Base-by-base conservation (phyloP, 129 eudicot genomes). In the Pseudognaphalium luteoalbum region DNA sequence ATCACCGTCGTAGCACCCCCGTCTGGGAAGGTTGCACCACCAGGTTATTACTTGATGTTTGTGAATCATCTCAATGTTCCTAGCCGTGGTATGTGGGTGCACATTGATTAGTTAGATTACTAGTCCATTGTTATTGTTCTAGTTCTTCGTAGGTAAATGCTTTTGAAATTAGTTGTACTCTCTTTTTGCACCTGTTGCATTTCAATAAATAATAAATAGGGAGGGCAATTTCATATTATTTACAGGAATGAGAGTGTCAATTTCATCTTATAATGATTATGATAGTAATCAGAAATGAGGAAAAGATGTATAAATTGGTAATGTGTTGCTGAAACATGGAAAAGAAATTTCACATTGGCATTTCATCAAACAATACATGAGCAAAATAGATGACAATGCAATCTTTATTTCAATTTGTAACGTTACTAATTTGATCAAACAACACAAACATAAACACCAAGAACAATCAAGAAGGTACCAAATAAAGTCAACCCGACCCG, bases 401-500 rank as follows among this genome's bases (percentile, higher is more conserved):
- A 52, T 7, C 3, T 51, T 71, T 52, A 79, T 78, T 71, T 9
- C 54, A 15, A 30, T 34, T 51, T 35, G 17, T 32, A 34, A 58
- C 20, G 4, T 58, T 22, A 57, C 41, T 16, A n/a, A 67, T 28
- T 5, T 5, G 39, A 78, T 92, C 86, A 92, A 82, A 83, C 29
- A 35, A 87, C 81, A 83, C 93, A 94, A 66, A 91, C 72, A 84
- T 73, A 91, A 54, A 94, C 98, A 61, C 98, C 98, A 47, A 94
- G 47, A 83, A 94, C 86, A 70, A 91, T 94, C 3, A 94, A 80
- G 68, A 83, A 47, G 14, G 97, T 91, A 84, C 97, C 98, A 81
- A 91, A 86, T 77, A 91, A 81, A 54, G 93, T 91, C 81, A 76
- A 76, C 65, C 87, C 88, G 50, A 84, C 80, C 4, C 80, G 88